Conservation (phyloP, 139 green algal genomes). For the Tetradesmus lagerheimii region DNA sequence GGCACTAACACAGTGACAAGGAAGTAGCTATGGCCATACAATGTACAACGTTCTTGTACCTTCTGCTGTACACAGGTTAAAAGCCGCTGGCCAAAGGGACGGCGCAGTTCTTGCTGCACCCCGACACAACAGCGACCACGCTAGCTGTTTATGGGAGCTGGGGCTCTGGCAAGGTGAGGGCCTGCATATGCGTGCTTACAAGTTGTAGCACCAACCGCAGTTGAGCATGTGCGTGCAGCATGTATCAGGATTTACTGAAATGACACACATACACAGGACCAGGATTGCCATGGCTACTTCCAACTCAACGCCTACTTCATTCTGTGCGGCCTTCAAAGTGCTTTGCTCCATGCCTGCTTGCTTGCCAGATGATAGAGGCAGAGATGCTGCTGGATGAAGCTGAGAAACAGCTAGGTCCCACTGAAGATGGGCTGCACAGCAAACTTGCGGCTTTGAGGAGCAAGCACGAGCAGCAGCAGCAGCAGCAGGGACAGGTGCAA, state of each 20-base stretch:
- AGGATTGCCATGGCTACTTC: no score
- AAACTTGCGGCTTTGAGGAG: background rate
- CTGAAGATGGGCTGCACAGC: background rate
- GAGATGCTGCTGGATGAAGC: conserved; percentile 19
- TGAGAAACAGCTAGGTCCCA: background rate
- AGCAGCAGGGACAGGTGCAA: background rate
- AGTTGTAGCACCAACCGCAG: background rate
- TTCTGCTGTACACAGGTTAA: no score
- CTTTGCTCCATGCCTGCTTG: conserved; percentile 7
- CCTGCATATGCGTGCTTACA: background rate
- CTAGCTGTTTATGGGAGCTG: conserved; percentile 5
- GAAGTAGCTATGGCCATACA: no score
- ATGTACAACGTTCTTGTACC: no score
- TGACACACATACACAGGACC: no score
- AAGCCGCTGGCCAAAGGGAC: background rate
- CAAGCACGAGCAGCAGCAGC: background rate
- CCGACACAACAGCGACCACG: background rate
- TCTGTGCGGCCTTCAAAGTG: background rate
- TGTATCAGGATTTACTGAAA: no score
- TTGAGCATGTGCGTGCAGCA: background rate
- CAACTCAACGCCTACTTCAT: background rate
- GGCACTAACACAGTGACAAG: no score
- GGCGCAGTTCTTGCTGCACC: background rate
- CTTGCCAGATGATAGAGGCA: background rate
- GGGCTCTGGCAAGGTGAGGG: conserved; percentile 15